Evolutionary conservation across 148 eudicot genomes (phyloP).

Genomic region (Dianthus caryophyllus): DNA sequence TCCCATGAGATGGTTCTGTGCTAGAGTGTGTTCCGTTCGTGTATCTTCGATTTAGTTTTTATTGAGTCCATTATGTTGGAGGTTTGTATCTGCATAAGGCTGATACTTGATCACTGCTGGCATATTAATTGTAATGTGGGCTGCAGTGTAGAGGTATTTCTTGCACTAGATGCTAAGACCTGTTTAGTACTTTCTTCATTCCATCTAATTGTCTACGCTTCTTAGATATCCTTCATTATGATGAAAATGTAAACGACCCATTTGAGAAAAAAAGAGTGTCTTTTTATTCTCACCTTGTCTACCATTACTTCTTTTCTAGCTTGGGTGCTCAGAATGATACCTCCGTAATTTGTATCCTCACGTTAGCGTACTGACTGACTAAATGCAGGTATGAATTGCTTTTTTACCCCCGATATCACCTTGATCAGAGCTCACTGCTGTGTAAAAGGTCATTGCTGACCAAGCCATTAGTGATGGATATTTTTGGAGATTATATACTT

Average conservation of each 20-base stretch:
- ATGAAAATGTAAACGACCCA: too few species aligned
- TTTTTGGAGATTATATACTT: conserved; percentile 81
- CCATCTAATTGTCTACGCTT: too few species aligned
- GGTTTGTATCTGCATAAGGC: not conserved
- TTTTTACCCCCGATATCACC: conserved; percentile 98
- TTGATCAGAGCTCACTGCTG: conserved; percentile 91
- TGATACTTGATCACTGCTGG: not conserved
- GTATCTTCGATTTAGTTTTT: not conserved
- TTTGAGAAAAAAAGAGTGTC: too few species aligned
- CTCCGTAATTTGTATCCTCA: conserved; percentile 2
- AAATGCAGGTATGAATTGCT: conserved; percentile 89
- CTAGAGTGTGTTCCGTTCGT: not conserved
- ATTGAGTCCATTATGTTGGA: not conserved
- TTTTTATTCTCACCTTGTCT: not conserved
- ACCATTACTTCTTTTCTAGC: not conserved
- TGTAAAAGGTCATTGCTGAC: conserved; percentile 73
- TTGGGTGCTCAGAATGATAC: not conserved
- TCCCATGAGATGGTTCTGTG: not conserved
- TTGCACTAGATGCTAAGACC: not conserved
- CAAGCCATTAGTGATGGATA: conserved; percentile 94
- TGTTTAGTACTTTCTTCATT: too few species aligned
- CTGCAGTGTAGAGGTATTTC: not conserved
- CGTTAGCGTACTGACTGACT: not conserved
- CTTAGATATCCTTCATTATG: too few species aligned
- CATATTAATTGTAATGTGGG: not conserved